phyloP scores from a whole-genome alignment of 257 asterid species.

The Asclepias syriaca region DNA sequence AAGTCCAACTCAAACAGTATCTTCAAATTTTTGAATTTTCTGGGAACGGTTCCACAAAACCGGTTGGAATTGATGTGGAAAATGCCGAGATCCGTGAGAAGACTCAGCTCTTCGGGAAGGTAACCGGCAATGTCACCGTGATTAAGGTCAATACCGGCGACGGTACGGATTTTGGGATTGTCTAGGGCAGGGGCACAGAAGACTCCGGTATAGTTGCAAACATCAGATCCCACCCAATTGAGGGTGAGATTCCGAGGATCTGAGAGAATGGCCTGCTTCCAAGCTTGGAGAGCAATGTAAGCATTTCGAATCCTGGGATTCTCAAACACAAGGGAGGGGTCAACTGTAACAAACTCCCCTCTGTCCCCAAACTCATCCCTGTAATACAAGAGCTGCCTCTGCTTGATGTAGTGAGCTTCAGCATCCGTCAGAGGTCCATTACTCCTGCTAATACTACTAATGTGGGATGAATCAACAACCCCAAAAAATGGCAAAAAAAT shows the following conservation, averaged over 20 bases:
- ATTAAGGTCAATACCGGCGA: slow-evolving; percentile 80
- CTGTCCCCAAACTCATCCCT: slow-evolving; percentile 70
- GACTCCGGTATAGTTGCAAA: slow-evolving; percentile 63
- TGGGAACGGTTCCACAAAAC: slow-evolving; percentile 69
- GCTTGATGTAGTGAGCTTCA: slow-evolving; percentile 48
- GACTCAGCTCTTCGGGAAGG: slow-evolving; percentile 76
- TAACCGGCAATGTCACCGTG: slow-evolving; percentile 92
- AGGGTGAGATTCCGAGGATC: slow-evolving; percentile 63
- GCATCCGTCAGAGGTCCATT: slow-evolving; percentile 57
- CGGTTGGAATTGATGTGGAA: slow-evolving; percentile 80
- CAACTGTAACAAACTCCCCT: slow-evolving; percentile 64
- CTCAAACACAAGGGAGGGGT: slow-evolving; percentile 59
- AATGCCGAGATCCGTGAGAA: slow-evolving; percentile 71
- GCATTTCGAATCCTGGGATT: slow-evolving; percentile 60
- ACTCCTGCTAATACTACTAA: slow-evolving; percentile 14
- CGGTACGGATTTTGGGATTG: slow-evolving; percentile 44
- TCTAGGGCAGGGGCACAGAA: slow-evolving; percentile 73
- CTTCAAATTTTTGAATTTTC: slow-evolving; percentile 47
- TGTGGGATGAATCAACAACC: slow-evolving; percentile 14
- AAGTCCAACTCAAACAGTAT: slow-evolving; percentile 65
- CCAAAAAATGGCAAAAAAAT: slow-evolving; percentile 16
- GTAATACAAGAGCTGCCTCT: slow-evolving; percentile 69
- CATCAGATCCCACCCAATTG: slow-evolving; percentile 73
- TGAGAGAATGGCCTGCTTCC: slow-evolving; percentile 81
- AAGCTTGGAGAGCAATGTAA: slow-evolving; percentile 82